Evolutionary conservation across 148 eudicot genomes (phyloP).

Genomic region (Rhododendron simsii): DNA sequence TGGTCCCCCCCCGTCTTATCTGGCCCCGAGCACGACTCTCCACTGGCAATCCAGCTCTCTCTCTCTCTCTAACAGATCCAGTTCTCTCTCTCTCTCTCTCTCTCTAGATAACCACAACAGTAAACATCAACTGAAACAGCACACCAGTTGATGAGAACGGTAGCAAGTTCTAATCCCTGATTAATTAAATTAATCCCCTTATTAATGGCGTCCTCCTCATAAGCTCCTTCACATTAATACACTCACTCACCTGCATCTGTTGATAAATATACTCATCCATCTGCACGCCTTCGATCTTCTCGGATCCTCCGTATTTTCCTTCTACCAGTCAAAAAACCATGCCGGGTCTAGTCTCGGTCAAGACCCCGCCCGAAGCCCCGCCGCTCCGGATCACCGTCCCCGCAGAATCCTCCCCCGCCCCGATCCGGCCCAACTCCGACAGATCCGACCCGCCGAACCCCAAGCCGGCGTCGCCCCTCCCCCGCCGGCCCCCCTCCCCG

Average conservation of each 20-base stretch:
- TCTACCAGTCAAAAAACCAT: constrained; percentile 13
- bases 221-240: background rate
- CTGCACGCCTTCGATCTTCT: background rate
- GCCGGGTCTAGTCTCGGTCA: constrained; percentile 85
- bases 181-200: background rate
- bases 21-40: background rate
- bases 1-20: background rate
- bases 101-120: background rate
- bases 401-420: constrained; percentile 18
- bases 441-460: constrained; percentile 32
- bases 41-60: background rate
- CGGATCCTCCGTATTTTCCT: constrained; percentile 1
- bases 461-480: constrained; percentile 42
- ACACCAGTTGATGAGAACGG: constrained; percentile 8
- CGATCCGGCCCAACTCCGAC: constrained; percentile 38
- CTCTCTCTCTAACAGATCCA: background rate
- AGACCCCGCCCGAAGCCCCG: constrained; percentile 65
- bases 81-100: background rate
- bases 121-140: constrained; percentile 6
- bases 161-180: constrained; percentile 21
- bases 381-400: constrained; percentile 48
- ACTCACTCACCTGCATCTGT: background rate
- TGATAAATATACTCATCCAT: background rate
- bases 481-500: constrained; percentile 64
- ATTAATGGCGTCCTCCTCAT: background rate